Evolutionary conservation across 495 filamentous ascomycete species (phyloP).

Genomic region (Podospora bellae-mahoneyi): DNA sequence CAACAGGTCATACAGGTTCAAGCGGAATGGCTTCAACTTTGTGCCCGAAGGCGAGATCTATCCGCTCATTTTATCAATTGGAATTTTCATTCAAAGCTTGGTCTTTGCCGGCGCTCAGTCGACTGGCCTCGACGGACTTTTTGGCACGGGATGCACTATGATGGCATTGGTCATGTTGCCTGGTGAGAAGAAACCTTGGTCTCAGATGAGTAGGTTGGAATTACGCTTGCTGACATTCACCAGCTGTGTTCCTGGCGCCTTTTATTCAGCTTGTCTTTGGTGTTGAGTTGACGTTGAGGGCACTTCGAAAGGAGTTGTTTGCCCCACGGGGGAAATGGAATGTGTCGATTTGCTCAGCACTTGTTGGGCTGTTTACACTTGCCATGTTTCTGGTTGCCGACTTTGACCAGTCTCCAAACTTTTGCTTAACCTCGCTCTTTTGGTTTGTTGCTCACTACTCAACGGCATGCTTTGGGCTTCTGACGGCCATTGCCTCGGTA

Average conservation of each 20-base stretch:
- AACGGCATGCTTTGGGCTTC: slow-evolving; percentile 37
- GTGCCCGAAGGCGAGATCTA: slow-evolving; percentile 41
- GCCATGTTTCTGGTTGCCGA: slow-evolving; percentile 43
- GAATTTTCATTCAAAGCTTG: slow-evolving; percentile 45
- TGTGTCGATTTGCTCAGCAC: slow-evolving; percentile 40
- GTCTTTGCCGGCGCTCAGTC: slow-evolving; percentile 46
- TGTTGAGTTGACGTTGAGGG: slow-evolving; percentile 41
- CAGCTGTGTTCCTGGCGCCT: slow-evolving; percentile 49
- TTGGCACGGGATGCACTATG: slow-evolving; percentile 39
- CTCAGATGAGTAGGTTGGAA: slow-evolving; percentile 8
- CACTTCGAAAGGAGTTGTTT: slow-evolving; percentile 41
- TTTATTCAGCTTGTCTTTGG: slow-evolving; percentile 47
- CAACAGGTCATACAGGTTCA: slow-evolving; percentile 31
- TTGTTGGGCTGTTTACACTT: slow-evolving; percentile 38
- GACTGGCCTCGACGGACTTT: slow-evolving; percentile 39
- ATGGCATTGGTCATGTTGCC: slow-evolving; percentile 48
- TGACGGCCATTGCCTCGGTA: slow-evolving; percentile 34
- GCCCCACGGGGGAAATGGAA: slow-evolving; percentile 42
- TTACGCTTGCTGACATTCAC: slow-evolving; percentile 13
- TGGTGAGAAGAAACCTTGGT: slow-evolving; percentile 32
- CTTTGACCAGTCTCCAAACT: slow-evolving; percentile 38
- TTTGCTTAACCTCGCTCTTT: slow-evolving; percentile 49
- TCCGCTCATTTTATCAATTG: slow-evolving; percentile 45
- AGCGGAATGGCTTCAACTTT: slow-evolving; percentile 38
- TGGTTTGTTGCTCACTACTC: slow-evolving; percentile 49